Percentiles rank a stretch among this genome's conserved stretches.
These are phyloP conservation scores for Entomortierella chlamydospora DNA, from an alignment of 192 early-diverging fungal species.

Conservation along the genomic window DNA sequence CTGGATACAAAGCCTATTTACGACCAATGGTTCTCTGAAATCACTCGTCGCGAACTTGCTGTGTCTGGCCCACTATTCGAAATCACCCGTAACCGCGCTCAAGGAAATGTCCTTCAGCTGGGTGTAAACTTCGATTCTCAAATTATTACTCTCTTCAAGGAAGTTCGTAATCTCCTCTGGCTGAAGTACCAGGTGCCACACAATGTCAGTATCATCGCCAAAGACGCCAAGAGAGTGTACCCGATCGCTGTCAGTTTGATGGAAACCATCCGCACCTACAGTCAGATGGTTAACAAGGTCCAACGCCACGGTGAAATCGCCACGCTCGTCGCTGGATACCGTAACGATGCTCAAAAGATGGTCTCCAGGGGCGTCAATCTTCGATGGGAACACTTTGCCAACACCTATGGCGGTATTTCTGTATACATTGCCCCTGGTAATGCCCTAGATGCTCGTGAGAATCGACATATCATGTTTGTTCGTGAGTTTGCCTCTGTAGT, in stretches of 20 bases:
- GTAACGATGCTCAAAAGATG: constrained; percentile 92
- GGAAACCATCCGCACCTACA: constrained; percentile 95
- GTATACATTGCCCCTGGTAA: constrained; percentile 43
- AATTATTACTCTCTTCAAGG: constrained; percentile 98
- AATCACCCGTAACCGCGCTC: constrained; percentile 84
- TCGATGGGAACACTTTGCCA: constrained; percentile 96
- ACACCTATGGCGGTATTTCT: constrained; percentile 64
- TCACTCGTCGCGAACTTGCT: constrained; percentile 81
- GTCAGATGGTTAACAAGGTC: constrained; percentile 84
- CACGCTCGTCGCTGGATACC: constrained; percentile 90
- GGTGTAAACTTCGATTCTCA: constrained; percentile 95
- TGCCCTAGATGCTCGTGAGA: constrained; percentile 76
- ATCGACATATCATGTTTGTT: constrained; percentile 93
- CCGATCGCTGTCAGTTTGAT: constrained; percentile 97
- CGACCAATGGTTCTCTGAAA: constrained; percentile 91
- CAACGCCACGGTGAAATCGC: constrained; percentile 79
- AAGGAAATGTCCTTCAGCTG: constrained; percentile 79
- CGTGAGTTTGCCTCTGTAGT: constrained; percentile 93
- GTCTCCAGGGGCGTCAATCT: constrained; percentile 83
- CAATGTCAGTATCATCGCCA: constrained; percentile 88
- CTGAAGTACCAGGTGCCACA: constrained; percentile 94
- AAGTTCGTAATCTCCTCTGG: constrained; percentile 97
- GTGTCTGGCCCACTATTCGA: constrained; percentile 93
- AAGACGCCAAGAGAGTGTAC: constrained; percentile 97
- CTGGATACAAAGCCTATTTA: constrained; percentile 93